These are phyloP conservation scores for Schwanniomyces sp. DNA, from an alignment of 805 yeast genomes.

Conservation along the genomic window DNA sequence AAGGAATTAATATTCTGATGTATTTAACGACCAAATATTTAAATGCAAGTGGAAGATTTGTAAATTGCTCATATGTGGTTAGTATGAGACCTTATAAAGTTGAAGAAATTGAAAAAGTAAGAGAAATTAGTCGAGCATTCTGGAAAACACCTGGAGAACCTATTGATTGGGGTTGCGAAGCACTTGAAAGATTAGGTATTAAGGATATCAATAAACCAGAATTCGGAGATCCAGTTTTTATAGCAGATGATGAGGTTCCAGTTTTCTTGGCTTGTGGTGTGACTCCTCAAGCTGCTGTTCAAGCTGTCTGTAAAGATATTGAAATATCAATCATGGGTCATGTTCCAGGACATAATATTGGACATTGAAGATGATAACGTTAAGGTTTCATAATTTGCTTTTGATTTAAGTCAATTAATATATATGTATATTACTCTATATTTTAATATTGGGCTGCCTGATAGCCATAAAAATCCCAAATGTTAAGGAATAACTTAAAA, in stretches of 20 bases:
- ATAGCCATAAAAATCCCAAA: too few species aligned
- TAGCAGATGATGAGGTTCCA: slow-evolving; percentile 35
- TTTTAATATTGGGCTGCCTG: too few species aligned
- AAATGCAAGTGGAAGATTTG: slow-evolving; percentile 8
- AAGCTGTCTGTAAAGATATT: slow-evolving; percentile 20
- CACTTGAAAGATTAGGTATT: slow-evolving; percentile 33
- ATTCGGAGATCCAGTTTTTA: slow-evolving; percentile 31
- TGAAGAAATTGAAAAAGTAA: slow-evolving; percentile 24
- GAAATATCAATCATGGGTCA: slow-evolving; percentile 32
- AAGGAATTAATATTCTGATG: slow-evolving; percentile 6
- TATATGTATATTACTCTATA: too few species aligned
- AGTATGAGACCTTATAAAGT: slow-evolving; percentile 41
- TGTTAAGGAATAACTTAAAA: too few species aligned
- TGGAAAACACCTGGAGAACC: slow-evolving; percentile 40
- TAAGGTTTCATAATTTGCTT: too few species aligned
- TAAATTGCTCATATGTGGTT: slow-evolving; percentile 26
- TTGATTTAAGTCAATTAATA: too few species aligned
- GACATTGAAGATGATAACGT: slow-evolving; percentile 22
- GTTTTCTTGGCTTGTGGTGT: slow-evolving; percentile 49
- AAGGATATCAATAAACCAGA: slow-evolving; percentile 30
- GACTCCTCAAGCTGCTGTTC: slow-evolving; percentile 37
- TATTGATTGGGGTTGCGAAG: slow-evolving; percentile 43
- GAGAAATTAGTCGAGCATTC: slow-evolving; percentile 28
- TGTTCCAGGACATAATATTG: slow-evolving; percentile 31
- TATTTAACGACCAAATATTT: slow-evolving; percentile 6